Percentiles rank a stretch among this genome's conserved stretches.
These are phyloP conservation scores for Polysphondylium violaceum DNA, from an alignment of 78 protist species.

Conservation along the genomic window DNA sequence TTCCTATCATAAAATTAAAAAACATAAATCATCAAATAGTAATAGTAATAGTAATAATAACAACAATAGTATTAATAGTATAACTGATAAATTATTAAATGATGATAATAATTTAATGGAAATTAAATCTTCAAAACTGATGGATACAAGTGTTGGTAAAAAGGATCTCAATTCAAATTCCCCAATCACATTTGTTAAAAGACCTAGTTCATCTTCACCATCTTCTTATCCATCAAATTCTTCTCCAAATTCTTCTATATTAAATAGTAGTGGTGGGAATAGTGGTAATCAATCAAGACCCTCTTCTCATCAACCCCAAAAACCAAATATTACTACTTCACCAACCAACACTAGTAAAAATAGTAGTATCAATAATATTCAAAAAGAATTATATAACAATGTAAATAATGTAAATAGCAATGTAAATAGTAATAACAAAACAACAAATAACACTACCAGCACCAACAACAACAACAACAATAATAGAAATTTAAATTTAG, in stretches of 20 bases:
- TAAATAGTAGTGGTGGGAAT: slow-evolving; percentile 12
- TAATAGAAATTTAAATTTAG: slow-evolving; percentile 1
- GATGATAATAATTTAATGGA: background rate
- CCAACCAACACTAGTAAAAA: background rate
- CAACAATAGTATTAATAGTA: background rate
- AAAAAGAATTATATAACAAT: background rate
- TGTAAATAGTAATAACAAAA: background rate
- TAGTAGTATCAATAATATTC: background rate
- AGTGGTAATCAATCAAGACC: background rate
- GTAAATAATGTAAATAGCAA: background rate
- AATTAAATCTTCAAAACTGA: no score
- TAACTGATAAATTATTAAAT: background rate
- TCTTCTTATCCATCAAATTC: background rate
- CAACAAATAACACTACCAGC: slow-evolving; percentile 2
- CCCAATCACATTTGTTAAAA: background rate
- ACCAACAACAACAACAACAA: slow-evolving; percentile 1
- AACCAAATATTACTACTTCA: background rate
- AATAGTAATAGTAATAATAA: background rate
- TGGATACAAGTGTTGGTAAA: background rate
- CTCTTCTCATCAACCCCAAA: no score
- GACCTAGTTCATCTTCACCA: background rate
- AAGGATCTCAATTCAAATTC: slow-evolving; percentile 5
- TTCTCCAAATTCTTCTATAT: background rate
- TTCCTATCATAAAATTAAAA: slow-evolving; percentile 12
- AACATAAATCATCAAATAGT: slow-evolving; percentile 6